Conservation (phyloP, 2,329 filamentous ascomycete genomes). For the Trichothecium roseum region DNA sequence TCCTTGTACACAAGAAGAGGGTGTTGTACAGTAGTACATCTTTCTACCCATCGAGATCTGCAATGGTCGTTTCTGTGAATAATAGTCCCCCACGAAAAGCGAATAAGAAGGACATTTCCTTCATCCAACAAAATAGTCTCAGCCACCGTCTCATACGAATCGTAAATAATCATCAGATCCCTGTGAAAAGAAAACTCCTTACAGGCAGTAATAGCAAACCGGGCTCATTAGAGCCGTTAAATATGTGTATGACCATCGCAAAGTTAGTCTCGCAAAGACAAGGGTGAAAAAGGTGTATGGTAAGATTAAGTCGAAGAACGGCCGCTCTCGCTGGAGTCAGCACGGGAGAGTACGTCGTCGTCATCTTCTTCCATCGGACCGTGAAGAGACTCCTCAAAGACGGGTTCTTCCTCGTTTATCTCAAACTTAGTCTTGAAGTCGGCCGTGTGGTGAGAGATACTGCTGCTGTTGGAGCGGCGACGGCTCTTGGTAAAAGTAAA, state of each 20-base stretch:
- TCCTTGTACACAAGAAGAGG: too few species aligned
- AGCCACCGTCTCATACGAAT: too few species aligned
- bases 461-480: constrained; percentile 86
- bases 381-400: constrained; percentile 81
- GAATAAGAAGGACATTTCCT: too few species aligned
- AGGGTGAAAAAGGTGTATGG: constrained; percentile 24
- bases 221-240: constrained; percentile 1
- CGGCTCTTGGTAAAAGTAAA: constrained; percentile 80
- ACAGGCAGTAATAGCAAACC: constrained; percentile 1
- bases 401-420: constrained; percentile 74
- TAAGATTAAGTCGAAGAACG: constrained; percentile 34
- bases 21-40: constrained; percentile 1
- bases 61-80: not conserved
- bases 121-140: too few species aligned
- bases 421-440: constrained; percentile 98
- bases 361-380: constrained; percentile 46
- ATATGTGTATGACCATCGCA: constrained; percentile 9
- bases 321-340: constrained; percentile 47
- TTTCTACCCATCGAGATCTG: constrained; percentile 1
- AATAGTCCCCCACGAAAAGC: too few species aligned
- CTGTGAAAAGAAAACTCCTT: constrained; percentile 1
- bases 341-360: constrained; percentile 42
- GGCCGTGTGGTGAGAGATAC: constrained; percentile 55
- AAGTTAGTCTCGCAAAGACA: not conserved
- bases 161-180: too few species aligned